phyloP scores from a whole-genome alignment of 2,329 filamentous ascomycete genomes.

The Apiospora hydei region DNA sequence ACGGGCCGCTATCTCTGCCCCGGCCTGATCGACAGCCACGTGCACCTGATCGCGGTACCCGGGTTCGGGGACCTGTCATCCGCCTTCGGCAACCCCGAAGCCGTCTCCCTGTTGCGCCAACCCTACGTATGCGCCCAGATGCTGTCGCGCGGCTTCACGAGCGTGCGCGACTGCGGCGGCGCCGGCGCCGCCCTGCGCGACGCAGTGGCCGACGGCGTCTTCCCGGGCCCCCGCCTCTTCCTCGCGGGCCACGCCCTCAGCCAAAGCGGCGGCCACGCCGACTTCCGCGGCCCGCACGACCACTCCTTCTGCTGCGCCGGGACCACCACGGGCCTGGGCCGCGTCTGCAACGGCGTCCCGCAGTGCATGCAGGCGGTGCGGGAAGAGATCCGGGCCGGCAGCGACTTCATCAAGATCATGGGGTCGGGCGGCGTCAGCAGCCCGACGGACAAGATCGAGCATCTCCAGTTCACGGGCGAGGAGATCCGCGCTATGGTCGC shows the following conservation, averaged over 20 bases:
- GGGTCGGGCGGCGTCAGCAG: constrained; percentile 58
- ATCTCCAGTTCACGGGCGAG: constrained; percentile 59
- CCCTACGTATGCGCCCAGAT: constrained; percentile 54
- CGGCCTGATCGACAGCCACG: constrained; percentile 35
- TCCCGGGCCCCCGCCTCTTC: constrained; percentile 58
- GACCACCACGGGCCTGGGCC: constrained; percentile 47
- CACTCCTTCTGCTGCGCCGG: constrained; percentile 55
- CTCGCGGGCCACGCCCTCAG: constrained; percentile 57
- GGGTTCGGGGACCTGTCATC: constrained; percentile 33
- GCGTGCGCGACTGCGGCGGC: constrained; percentile 60
- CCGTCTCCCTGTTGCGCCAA: constrained; percentile 47
- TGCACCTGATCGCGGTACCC: constrained; percentile 36
- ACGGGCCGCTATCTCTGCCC: constrained; percentile 29
- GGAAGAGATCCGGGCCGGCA: constrained; percentile 57
- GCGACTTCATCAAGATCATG: constrained; percentile 67
- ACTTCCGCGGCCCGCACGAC: constrained; percentile 51
- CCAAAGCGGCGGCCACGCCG: constrained; percentile 61
- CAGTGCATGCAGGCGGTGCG: constrained; percentile 57
- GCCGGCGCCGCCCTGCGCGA: constrained; percentile 56
- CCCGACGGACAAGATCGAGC: constrained; percentile 57
- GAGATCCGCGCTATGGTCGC: constrained; percentile 60
- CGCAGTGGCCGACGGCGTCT: constrained; percentile 56
- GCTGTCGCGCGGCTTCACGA: constrained; percentile 60
- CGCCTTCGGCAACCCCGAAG: constrained; percentile 35
- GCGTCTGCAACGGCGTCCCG: constrained; percentile 56